Base-by-base conservation (phyloP, 768 basidiomycete species). In the Mycena galopus region DNA sequence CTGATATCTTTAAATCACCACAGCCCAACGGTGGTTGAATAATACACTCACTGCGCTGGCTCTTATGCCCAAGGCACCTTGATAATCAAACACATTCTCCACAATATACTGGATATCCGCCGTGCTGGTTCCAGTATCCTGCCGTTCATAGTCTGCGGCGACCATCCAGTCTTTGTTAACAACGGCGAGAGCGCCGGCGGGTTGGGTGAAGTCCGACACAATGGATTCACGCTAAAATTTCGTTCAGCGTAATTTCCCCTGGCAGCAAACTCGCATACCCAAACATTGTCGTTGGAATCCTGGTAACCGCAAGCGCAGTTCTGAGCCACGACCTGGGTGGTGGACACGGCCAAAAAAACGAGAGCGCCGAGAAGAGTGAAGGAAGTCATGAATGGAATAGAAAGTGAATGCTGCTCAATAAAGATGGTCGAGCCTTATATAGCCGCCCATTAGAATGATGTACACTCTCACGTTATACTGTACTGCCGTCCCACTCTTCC, bases 271-370 rank as follows among this genome's bases (percentile, higher is more conserved):
- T 30, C 7, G 29, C 68, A 25, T 66, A 66, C 71, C 74, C 74
- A 75, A 27, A 75, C 55, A 58, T 75, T 56, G 1, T 72, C 74
- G 35, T 50, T 65, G 10, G 71, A 66, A 47, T 75, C 74, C 23
- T 67, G 42, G 33, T 75, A 75, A 21, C 74, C 74, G 21, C 74
- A 76, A 21, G 69, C 47, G 23, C 75, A 76, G 23, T 32, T 70
- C 25, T 73, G 63, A 17, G 69, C 73, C 9, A 61, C 21, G n/a
- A 63, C 69, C 17, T 57, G 71, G 7, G 37, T 58, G 2, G 42
- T 32, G 14, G 64, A 69, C 11, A 53, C 35, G 32, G 55, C 23
- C 5, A 62, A 7, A 47, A 67, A 55, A 27, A 39, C 27, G 37
- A 67, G 23, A n/a, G 59, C 29, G 19, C 21, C 55, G 25, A 71